Base-by-base conservation (phyloP, 805 yeast genomes). In the Ogataea populi-albae region DNA sequence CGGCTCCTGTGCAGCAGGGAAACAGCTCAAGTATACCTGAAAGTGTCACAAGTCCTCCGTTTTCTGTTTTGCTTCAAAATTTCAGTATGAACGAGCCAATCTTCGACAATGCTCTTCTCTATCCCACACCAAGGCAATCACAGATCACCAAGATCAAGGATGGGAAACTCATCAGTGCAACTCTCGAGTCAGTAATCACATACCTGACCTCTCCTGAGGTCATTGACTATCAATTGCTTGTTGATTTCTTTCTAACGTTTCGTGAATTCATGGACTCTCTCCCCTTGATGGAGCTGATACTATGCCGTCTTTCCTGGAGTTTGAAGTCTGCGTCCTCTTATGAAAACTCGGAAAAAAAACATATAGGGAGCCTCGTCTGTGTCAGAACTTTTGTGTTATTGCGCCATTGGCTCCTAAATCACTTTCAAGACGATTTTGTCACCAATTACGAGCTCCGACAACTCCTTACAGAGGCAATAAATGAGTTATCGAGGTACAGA, bases 341-440 rank as follows among this genome's bases (percentile, higher is more conserved):
- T 3, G 32, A 33, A 18, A 38, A 48, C 38, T 16, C 50, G 14
- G 49, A 52, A n/a, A 52, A 52, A 26, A 51, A 54, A 8, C 69
- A 68, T 41, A 53, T 71, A 3, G 95, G 94, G 1, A 73, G 79
- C 40, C 66, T 83, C 29, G 80, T 82, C 2, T 65, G 86, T 9
- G 72, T 89, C 23, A 70, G 98, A 50, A 81, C 95, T 0, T 91
- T 89, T 64, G 96, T 86, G 18, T 79, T 84, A 19, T 49, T 93
- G 27, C 75, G 97, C 52, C 95, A 86, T 63, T 91, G 98, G 95
- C 58, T 91, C 14, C 61, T 86, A 40, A 91, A 89, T 59, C 89
- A 86, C 57, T 93, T 87, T 51, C 71, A 78, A 26, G 91, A 86
- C 54, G 98, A 93, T 59, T 93, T 89, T 55, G 64, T 81, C 17